Base-by-base conservation (phyloP, 257 asterid genomes). In the Solanum ossicruentum region DNA sequence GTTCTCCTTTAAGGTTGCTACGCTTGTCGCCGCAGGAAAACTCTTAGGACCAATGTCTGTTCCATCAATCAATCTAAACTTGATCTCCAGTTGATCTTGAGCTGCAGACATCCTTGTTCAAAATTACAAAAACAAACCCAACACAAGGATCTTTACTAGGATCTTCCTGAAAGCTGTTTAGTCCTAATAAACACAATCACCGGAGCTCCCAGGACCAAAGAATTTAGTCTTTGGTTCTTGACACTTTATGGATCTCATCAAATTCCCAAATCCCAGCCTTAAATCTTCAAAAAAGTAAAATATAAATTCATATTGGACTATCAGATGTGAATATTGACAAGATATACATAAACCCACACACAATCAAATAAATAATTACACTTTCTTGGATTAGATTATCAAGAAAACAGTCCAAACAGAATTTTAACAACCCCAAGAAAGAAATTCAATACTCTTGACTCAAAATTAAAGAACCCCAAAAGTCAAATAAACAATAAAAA, bases 61-160 rank as follows among this genome's bases (percentile, higher is more conserved):
- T 84, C 99, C 98, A 90, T 95, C 98, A 60, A 85, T 91, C 93
- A 95, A 85, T 90, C 98, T 90, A 87, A 95, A 95, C 93, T 91
- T 95, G 92, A 95, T 95, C 93, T 92, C 97, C 70, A 94, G 88
- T 89, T 92, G 95, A 90, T 94, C 98, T 94, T 92, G 93, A 81
- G 88, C 85, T 84, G 84, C 93, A 80, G 98, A 88, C 93, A 92
- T 94, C 70, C 87, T 69, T 85, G 63, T 85, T 54, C 69, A 10
- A 88, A 70, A 41, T 85, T 47, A 51, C 66, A 77, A 56, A 56
- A 85, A 80, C 72, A 83, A 83, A 49, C 82, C 89, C 81, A 85
- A 88, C 80, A 78, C 87, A 84, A 87, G 83, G 86, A 87, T 70
- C 87, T 86, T 88, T 88, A 80, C 90, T 84, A 81, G 75, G 81